phyloP scores from a whole-genome alignment of 768 basidiomycete genomes.

The Pleurotus salmoneostramineus region DNA sequence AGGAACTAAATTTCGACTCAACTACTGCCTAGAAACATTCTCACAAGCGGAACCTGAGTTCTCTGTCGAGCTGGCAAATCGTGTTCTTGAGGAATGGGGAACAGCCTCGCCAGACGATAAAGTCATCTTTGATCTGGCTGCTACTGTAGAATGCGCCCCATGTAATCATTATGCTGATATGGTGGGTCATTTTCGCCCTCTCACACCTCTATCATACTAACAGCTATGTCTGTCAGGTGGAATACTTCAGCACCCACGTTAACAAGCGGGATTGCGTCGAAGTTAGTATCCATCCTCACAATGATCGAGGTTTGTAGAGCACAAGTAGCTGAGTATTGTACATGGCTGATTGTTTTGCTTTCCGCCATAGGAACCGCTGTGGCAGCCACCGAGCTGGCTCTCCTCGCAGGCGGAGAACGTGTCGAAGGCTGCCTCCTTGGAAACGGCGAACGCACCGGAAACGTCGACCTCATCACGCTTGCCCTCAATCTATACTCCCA shows the following conservation, averaged over 20 bases:
- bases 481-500: constrained; percentile 83
- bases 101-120: constrained; percentile 55
- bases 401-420: constrained; percentile 77
- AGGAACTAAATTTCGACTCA: constrained; percentile 66
- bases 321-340: not conserved
- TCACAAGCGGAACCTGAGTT: constrained; percentile 83
- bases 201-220: not conserved
- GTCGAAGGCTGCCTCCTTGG: constrained; percentile 84
- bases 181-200: too few species aligned
- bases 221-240: constrained; percentile 45
- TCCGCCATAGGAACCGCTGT: constrained; percentile 59
- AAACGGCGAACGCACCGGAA: constrained; percentile 84
- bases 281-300: constrained; percentile 78
- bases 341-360: not conserved
- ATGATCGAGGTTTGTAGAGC: constrained; percentile 60
- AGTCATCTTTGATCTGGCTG: constrained; percentile 83
- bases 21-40: constrained; percentile 86
- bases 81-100: constrained; percentile 71
- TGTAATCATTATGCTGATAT: constrained; percentile 85
- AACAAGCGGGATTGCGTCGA: constrained; percentile 66
- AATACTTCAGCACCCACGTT: constrained; percentile 72
- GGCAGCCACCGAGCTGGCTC: constrained; percentile 74
- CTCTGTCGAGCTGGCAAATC: constrained; percentile 71
- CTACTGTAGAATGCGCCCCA: constrained; percentile 80
- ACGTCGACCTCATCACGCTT: constrained; percentile 81